phyloP scores from a whole-genome alignment of 2,329 filamentous ascomycete genomes.

The Dactylellina sp. region DNA sequence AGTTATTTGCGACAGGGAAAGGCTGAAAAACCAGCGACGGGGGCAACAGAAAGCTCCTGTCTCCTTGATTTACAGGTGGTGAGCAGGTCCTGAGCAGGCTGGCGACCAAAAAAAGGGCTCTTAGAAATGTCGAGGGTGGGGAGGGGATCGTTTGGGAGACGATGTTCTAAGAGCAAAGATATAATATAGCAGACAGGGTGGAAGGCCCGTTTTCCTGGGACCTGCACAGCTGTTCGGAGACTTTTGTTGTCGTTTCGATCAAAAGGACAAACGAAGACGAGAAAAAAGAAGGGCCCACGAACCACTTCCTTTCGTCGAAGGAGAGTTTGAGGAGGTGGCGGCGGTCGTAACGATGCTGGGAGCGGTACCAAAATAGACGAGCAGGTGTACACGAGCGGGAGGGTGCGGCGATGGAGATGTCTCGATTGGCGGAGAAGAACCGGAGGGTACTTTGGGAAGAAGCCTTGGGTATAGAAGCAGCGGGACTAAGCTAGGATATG shows the following conservation, averaged over 20 bases:
- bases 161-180: constrained; percentile 19
- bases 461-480: constrained; percentile 1
- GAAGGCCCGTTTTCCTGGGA: constrained; percentile 8
- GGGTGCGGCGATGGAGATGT: constrained; percentile 31
- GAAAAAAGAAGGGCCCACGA: constrained; percentile 48
- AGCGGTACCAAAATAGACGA: constrained; percentile 49
- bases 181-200: background rate
- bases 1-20: constrained; percentile 56
- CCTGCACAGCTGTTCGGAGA: constrained; percentile 39
- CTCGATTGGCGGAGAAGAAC: constrained; percentile 44
- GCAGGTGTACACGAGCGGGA: constrained; percentile 35
- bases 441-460: constrained; percentile 17
- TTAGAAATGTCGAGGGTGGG: constrained; percentile 16
- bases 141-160: constrained; percentile 6
- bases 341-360: constrained; percentile 38
- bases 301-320: constrained; percentile 55
- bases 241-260: constrained; percentile 42
- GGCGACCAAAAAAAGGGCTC: background rate
- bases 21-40: constrained; percentile 45
- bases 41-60: constrained; percentile 29
- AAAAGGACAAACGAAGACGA: constrained; percentile 38
- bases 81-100: constrained; percentile 2
- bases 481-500: too few relatives aligned
- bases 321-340: constrained; percentile 53
- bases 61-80: constrained; percentile 8